phyloP scores from a whole-genome alignment of 208 protist species.

The Leishmania aethiopica region DNA sequence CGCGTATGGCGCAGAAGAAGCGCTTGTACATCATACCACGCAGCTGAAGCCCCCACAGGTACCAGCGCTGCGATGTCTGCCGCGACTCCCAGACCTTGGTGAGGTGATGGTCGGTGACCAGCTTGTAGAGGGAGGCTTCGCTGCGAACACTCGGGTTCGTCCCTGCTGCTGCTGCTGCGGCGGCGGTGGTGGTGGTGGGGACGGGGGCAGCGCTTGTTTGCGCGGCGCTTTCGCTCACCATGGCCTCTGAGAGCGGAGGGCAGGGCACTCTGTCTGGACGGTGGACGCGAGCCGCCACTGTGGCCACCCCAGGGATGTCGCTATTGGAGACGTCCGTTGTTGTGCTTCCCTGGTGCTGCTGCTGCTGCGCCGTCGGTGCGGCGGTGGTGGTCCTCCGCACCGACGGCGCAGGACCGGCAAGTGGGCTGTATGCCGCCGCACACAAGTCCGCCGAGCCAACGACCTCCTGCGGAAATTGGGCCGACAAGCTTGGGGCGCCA shows the following conservation, averaged over 20 bases:
- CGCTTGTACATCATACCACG: slow-evolving; percentile 60
- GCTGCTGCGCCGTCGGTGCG: background rate
- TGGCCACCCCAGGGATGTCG: background rate
- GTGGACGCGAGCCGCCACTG: background rate
- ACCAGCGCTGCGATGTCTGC: background rate
- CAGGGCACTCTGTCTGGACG: background rate
- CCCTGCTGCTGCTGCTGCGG: background rate
- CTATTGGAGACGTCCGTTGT: background rate
- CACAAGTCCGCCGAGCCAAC: too few species aligned
- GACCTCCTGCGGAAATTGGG: too few species aligned
- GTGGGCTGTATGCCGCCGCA: too few species aligned
- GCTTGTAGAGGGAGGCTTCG: slow-evolving; percentile 12
- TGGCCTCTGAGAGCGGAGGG: background rate
- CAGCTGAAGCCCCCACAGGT: slow-evolving; percentile 40
- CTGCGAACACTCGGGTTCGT: slow-evolving; percentile 1
- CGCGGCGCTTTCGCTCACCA: background rate
- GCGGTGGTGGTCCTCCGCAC: too few species aligned
- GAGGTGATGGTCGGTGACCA: slow-evolving; percentile 20
- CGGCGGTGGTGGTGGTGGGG: background rate
- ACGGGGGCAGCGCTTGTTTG: background rate
- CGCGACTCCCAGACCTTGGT: slow-evolving; percentile 23
- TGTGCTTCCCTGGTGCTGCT: background rate
- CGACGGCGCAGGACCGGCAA: too few species aligned
- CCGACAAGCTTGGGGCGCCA: background rate
- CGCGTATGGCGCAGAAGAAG: slow-evolving; percentile 57